phyloP scores from a whole-genome alignment of 192 early-diverging fungal species.

The Coemansia sp. region DNA sequence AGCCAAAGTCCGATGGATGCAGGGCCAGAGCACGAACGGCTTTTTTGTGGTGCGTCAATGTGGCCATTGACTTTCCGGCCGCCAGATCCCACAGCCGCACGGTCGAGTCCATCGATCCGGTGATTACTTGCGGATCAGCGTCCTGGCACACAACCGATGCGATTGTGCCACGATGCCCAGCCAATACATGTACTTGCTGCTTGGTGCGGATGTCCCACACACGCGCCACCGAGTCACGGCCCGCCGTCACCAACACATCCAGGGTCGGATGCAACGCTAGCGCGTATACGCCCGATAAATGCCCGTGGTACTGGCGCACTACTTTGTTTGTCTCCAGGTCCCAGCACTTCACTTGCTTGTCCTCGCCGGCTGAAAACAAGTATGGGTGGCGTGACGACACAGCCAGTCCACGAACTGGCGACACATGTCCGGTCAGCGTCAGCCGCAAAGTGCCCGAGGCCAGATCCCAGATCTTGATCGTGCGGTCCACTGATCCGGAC shows the following conservation, averaged over 20 bases:
- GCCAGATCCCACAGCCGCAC: constrained; percentile 96
- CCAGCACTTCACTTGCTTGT: constrained; percentile 99
- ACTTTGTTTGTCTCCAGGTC: constrained; percentile 99
- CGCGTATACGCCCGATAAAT: constrained; percentile 92
- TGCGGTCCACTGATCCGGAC: constrained; percentile 94
- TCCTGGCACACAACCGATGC: constrained; percentile 88
- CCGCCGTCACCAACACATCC: constrained; percentile 91
- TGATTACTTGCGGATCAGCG: constrained; percentile 95
- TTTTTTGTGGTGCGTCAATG: constrained; percentile 98
- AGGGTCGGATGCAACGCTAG: constrained; percentile 90
- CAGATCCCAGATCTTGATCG: constrained; percentile 99
- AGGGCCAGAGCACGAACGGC: constrained; percentile 87
- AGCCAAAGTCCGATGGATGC: constrained; percentile 92
- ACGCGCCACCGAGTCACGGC: constrained; percentile 90
- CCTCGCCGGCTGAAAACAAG: constrained; percentile 95
- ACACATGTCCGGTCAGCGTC: constrained; percentile 96
- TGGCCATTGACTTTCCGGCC: constrained; percentile 90
- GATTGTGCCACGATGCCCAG: constrained; percentile 86
- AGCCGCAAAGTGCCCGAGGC: constrained; percentile 95
- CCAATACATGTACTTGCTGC: constrained; percentile 82
- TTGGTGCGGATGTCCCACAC: constrained; percentile 99
- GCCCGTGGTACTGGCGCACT: constrained; percentile 98
- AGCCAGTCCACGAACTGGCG: constrained; percentile 89
- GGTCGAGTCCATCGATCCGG: constrained; percentile 90
- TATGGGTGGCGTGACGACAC: constrained; percentile 96